Conservation (phyloP, 345 rosid species). For the Lepidium didymum region DNA sequence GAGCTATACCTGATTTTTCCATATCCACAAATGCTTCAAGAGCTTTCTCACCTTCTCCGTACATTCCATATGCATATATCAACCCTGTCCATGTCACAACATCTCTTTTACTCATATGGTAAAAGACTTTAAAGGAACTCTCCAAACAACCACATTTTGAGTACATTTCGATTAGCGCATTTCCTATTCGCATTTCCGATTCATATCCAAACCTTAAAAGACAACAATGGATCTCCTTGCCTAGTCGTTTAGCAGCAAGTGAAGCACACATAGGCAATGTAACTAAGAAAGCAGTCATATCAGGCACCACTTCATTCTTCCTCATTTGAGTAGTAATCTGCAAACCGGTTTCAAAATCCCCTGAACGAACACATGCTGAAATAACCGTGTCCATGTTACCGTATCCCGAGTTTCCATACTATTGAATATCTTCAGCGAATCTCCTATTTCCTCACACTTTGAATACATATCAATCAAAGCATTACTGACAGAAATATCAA, state of each 20-base stretch:
- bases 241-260: conserved; percentile 50
- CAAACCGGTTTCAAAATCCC: conserved; percentile 43
- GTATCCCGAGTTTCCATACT: conserved; percentile 39
- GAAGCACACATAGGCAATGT: conserved; percentile 52
- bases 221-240: conserved; percentile 59
- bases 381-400: conserved; percentile 60
- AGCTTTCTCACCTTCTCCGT: conserved; percentile 55
- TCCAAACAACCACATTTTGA: conserved; percentile 56
- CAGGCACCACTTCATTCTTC: conserved; percentile 34
- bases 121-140: conserved; percentile 37
- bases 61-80: conserved; percentile 61
- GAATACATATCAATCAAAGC: conserved; percentile 59
- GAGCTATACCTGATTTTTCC: conserved; percentile 45
- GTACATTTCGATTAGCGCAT: conserved; percentile 61
- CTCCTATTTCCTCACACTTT: conserved; percentile 37
- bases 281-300: conserved; percentile 41
- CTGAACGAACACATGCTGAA: conserved; percentile 44
- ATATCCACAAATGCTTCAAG: conserved; percentile 40
- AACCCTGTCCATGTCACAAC: conserved; percentile 68
- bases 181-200: conserved; percentile 37
- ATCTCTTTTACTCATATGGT: conserved; percentile 47
- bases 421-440: conserved; percentile 39
- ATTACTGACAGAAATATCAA: conserved; percentile 40
- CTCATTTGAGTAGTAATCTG: conserved; percentile 40
- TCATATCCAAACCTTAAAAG: conserved; percentile 47